phyloP scores from a whole-genome alignment of 495 filamentous ascomycete genomes.

The Penicillium robsamsonii region DNA sequence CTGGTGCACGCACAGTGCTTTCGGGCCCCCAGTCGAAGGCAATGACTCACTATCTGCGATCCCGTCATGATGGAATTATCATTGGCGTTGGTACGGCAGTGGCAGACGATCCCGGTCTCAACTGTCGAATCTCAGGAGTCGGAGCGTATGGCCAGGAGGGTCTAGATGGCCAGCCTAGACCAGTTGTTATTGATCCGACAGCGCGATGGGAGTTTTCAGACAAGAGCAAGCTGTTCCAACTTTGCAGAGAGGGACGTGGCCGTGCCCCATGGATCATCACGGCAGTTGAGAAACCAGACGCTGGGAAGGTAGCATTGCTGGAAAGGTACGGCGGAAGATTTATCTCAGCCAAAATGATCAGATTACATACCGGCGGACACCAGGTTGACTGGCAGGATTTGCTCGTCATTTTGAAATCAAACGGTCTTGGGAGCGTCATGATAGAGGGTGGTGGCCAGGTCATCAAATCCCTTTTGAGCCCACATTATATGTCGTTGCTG shows the following conservation, averaged over 20 bases:
- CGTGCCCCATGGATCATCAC: conserved; percentile 68
- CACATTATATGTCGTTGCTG: conserved; percentile 52
- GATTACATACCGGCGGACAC: conserved; percentile 16
- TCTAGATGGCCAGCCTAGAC: conserved; percentile 62
- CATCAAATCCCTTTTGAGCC: conserved; percentile 72
- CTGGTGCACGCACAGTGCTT: conserved; percentile 70
- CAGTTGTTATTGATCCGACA: conserved; percentile 74
- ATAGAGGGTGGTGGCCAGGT: conserved; percentile 79
- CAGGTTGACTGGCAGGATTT: conserved; percentile 61
- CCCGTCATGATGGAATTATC: conserved; percentile 77
- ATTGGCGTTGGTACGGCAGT: conserved; percentile 83
- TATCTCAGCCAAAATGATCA: conserved; percentile 30
- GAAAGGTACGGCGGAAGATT: conserved; percentile 48
- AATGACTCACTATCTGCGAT: conserved; percentile 90
- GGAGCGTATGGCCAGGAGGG: conserved; percentile 49
- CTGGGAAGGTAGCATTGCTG: conserved; percentile 31
- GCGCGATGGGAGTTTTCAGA: conserved; percentile 62
- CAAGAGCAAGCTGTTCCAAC: conserved; percentile 59
- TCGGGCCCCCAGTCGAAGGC: conserved; percentile 80
- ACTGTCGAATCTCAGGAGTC: conserved; percentile 63
- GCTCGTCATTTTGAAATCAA: conserved; percentile 47
- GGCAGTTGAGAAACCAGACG: conserved; percentile 26
- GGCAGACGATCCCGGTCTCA: conserved; percentile 81
- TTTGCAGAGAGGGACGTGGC: conserved; percentile 62
- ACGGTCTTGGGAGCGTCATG: conserved; percentile 76